Conservation (phyloP, 192 early-diverging fungal species). For the Backusella sp. region DNA sequence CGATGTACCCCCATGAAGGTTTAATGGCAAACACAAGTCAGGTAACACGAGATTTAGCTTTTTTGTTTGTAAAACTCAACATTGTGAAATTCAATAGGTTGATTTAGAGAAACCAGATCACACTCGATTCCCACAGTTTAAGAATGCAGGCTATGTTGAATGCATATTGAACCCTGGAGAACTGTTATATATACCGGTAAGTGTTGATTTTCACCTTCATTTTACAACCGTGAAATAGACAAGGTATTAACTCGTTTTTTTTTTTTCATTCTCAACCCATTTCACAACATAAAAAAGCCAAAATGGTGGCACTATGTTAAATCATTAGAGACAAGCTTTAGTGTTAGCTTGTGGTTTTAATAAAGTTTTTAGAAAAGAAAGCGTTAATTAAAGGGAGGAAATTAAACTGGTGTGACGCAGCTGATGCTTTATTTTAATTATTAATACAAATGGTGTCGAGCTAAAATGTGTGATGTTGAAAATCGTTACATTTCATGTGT, state of each 20-base stretch:
- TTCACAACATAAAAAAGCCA: slow-evolving; percentile 40
- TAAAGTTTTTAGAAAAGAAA: not conserved
- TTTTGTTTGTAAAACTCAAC: not conserved
- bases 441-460: slow-evolving; percentile 2
- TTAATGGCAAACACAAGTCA: slow-evolving; percentile 75
- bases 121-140: slow-evolving; percentile 52
- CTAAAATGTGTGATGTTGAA: not conserved
- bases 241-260: not conserved
- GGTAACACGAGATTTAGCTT: slow-evolving; percentile 27
- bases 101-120: slow-evolving; percentile 67
- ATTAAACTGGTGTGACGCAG: not conserved
- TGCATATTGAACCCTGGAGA: slow-evolving; percentile 74
- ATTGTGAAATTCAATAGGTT: slow-evolving; percentile 41
- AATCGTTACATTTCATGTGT: not conserved
- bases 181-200: slow-evolving; percentile 83
- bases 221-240: not conserved
- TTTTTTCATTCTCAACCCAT: not conserved
- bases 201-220: slow-evolving; percentile 20
- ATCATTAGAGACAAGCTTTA: slow-evolving; percentile 72
- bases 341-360: slow-evolving; percentile 87
- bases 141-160: slow-evolving; percentile 60
- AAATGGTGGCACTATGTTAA: slow-evolving; percentile 91
- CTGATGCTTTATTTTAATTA: not conserved
- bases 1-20: slow-evolving; percentile 57
- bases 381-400: not conserved